These are phyloP conservation scores for Xylaria grammica DNA, from an alignment of 495 filamentous ascomycete genomes.

Conservation along the genomic window DNA sequence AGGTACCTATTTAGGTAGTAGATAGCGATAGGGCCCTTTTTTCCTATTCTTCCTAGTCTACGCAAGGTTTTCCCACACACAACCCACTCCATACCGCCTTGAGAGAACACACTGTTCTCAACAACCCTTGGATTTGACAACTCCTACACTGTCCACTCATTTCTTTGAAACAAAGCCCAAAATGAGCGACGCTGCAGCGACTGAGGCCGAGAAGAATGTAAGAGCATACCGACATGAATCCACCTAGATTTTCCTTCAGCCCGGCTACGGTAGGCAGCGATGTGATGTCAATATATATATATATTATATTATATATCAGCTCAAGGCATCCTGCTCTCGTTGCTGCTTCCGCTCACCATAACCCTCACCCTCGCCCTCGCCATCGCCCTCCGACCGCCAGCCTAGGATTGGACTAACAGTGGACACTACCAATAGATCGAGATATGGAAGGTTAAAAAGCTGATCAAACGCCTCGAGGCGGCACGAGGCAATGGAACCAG, in stretches of 20 bases:
- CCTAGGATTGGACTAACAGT: conserved; percentile 25
- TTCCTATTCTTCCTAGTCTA: conserved; percentile 8
- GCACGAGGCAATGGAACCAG: conserved; percentile 94
- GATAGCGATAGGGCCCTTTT: conserved; percentile 8
- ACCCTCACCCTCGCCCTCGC: conserved; percentile 9
- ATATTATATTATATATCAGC: too few relatives aligned
- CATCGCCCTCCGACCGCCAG: conserved; percentile 19
- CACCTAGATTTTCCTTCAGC: conserved; percentile 10
- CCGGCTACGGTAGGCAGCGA: not conserved
- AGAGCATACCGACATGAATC: conserved; percentile 28
- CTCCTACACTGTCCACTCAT: conserved; percentile 17
- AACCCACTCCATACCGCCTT: conserved; percentile 18
- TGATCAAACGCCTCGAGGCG: conserved; percentile 93
- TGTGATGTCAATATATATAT: not conserved
- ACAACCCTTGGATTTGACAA: conserved; percentile 12
- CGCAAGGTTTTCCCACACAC: conserved; percentile 26
- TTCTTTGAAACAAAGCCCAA: conserved; percentile 50
- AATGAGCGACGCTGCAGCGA: conserved; percentile 88
- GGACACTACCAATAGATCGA: conserved; percentile 56
- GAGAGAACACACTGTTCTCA: conserved; percentile 9
- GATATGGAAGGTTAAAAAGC: conserved; percentile 91
- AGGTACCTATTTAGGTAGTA: conserved; percentile 11
- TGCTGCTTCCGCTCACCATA: conserved; percentile 3
- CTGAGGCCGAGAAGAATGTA: conserved; percentile 98
- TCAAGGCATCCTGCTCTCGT: not conserved